A percentile compares a stretch with the other conserved stretches of the same genome.
These are phyloP conservation scores for Powellomyces hirtus DNA, from an alignment of 192 early-diverging fungal genomes.

Conservation along the genomic window DNA sequence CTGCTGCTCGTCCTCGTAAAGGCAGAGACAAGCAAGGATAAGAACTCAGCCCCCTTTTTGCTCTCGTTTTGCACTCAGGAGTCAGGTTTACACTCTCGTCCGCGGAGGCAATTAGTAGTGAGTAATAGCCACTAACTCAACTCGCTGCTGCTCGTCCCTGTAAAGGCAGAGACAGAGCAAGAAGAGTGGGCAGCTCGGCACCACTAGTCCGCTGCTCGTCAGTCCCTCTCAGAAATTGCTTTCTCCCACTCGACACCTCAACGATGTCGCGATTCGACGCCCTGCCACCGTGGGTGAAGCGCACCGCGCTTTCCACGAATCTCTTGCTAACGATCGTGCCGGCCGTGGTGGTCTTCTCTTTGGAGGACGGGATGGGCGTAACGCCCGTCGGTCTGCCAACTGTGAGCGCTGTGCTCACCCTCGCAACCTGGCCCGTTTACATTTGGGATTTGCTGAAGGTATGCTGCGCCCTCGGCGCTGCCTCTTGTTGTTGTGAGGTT, in stretches of 20 bases:
- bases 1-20: too few relatives aligned
- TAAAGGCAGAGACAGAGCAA: too few relatives aligned
- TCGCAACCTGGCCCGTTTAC: slow-evolving; percentile 5
- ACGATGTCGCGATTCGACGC: background rate
- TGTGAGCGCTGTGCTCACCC: background rate
- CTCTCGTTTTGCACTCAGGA: too few relatives aligned
- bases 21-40: too few relatives aligned
- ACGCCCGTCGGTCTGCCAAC: slow-evolving; percentile 7
- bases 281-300: background rate
- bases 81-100: too few relatives aligned
- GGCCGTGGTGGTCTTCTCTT: background rate
- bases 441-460: background rate
- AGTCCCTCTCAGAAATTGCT: background rate
- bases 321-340: background rate
- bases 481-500: too few relatives aligned
- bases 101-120: too few relatives aligned
- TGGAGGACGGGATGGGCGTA: background rate
- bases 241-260: background rate
- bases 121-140: too few relatives aligned
- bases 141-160: too few relatives aligned
- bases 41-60: too few relatives aligned
- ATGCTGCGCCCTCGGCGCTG: background rate
- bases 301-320: background rate
- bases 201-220: background rate
- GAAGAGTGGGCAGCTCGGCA: too few relatives aligned